Evolutionary conservation across 192 early-diverging fungal species (phyloP), one percentile per base, ranked within the genome.

Genomic region (Coemansia sp.): DNA sequence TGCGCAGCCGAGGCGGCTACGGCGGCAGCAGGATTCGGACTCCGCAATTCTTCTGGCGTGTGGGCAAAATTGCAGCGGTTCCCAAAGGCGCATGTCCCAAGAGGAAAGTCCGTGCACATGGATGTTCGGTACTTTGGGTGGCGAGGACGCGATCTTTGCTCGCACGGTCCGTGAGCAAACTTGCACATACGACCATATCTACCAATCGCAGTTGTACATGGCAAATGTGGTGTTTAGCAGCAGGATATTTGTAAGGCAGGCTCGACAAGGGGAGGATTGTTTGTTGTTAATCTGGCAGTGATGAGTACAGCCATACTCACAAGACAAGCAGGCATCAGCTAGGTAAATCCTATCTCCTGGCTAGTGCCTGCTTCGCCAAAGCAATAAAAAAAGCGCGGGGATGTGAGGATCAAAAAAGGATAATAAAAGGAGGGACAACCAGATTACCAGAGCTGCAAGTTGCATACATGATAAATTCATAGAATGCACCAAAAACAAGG

Each of bases 111-210:
- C 45, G 88, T 92, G 82, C 96, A 99, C 36, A 95, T 85, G 65
- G 95, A 92, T 3, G 94, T 97, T 83, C 97, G 96, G 84, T 99
- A 99, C 59, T 91, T 93, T 40, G 90, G 92, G 70, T 99, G 95
- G 34, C 95, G 86, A 56, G 87, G 83, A 14, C 97, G 87, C 39
- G 82, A 71, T 14, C 93, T 85, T 36, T 96, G 85, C 80, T 99
- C 96, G 37, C 64, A 62, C 38, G 63, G 40, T 13, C 90, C 89
- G 60, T 99, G 96, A 14, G 96, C 96, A 87, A 95, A 99, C 73
- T 94, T 92, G 85, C 96, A 99, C 67, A 94, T 90, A 21, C 85
- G 79, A 26, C 91, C 94, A 72, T 97, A 98, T 66, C 94, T 91
- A 85, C 61, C 50, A 26, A 53, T 53, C 7, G 11, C 61, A 40